Evolutionary conservation across 1,284 basidiomycete genomes (phyloP), one percentile per base, ranked within the genome.

Genomic region (Phlebopus sp.): DNA sequence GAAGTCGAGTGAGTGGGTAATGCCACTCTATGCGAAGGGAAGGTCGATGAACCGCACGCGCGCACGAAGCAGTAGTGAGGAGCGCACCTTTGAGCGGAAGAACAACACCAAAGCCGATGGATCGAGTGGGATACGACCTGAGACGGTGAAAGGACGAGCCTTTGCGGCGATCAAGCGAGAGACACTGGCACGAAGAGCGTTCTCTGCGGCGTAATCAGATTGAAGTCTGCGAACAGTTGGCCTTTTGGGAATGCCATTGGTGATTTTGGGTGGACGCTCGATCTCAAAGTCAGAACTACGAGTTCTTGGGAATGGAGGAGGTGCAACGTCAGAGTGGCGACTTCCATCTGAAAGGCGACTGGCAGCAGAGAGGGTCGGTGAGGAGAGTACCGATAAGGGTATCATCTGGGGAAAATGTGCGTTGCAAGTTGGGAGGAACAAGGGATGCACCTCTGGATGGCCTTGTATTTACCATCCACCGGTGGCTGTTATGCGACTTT

Each of bases 1-100:
- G 59, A 90, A 90, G 62, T 89, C 85, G 21, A 90, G 73, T 5
- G 86, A 83, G 60, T 90, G 85, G 0, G 84, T 84, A 50, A 87
- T 84, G 25, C 83, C 86, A 55, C 81, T 83, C 88, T 90, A 53
- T 37, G n/a, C 21, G 14, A 27, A 37, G 9, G 23, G 32, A 19
- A 9, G 4, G 32, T 35, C 4, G 19, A 30, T 48, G 14, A 37
- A 36, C 30, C 27, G 46, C 39, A 42, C 31, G 37, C 42, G 35
- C 19, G 19, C 29, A 52, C 37, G 4, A 10, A 46, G 38, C n/a
- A 15, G 36, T 39, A 37, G 35, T 32, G 41, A 39, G 31, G 18
- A 42, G 65, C 76, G 41, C 55, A 84, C 87, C 76, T 86, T 84
- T 39, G 85, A 81, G 25, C 87, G 77, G 71, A 90, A 90, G 72